A percentile compares a stretch with the other conserved stretches of the same genome.
These are phyloP conservation scores for Quercus suber DNA, from an alignment of 306 rosid genomes.

Conservation along the genomic window DNA sequence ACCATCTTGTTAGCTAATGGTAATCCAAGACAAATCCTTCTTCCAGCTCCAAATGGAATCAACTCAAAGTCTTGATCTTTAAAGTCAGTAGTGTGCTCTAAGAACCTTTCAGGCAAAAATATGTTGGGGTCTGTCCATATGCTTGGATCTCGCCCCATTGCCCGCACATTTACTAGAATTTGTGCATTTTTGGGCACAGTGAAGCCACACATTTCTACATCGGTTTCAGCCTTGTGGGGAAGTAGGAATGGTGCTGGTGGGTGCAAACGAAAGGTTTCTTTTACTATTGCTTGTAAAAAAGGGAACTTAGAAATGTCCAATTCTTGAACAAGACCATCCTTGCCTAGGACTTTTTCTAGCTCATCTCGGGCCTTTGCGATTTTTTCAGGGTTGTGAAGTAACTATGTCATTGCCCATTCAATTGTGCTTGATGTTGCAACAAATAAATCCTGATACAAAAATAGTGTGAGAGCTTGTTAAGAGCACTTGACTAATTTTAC, in stretches of 20 bases:
- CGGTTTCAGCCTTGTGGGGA: slow-evolving; percentile 13
- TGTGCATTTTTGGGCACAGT: slow-evolving; percentile 25
- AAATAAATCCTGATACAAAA: not conserved
- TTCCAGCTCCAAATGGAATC: slow-evolving; percentile 26
- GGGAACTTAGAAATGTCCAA: slow-evolving; percentile 16
- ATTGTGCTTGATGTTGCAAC: slow-evolving; percentile 1
- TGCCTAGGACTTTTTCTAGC: not conserved
- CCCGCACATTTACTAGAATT: slow-evolving; percentile 32
- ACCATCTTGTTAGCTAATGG: not conserved
- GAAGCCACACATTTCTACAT: not conserved
- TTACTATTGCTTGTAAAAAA: slow-evolving; percentile 24
- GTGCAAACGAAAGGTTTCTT: slow-evolving; percentile 35
- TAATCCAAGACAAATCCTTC: slow-evolving; percentile 22
- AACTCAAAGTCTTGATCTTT: slow-evolving; percentile 16
- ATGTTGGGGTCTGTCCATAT: slow-evolving; percentile 22
- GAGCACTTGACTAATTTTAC: not conserved
- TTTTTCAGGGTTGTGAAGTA: not conserved
- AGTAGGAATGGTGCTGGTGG: slow-evolving; percentile 28
- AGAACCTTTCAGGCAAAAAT: slow-evolving; percentile 31
- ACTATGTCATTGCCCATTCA: slow-evolving; percentile 27
- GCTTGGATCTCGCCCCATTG: slow-evolving; percentile 34
- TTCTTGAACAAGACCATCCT: slow-evolving; percentile 12
- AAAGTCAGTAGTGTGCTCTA: not conserved
- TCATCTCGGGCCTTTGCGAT: not conserved
- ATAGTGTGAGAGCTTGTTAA: not conserved